Evolutionary conservation across 129 eudicot species (phyloP), one percentile per base, ranked within the genome.

Genomic region (Solidago caesia): DNA sequence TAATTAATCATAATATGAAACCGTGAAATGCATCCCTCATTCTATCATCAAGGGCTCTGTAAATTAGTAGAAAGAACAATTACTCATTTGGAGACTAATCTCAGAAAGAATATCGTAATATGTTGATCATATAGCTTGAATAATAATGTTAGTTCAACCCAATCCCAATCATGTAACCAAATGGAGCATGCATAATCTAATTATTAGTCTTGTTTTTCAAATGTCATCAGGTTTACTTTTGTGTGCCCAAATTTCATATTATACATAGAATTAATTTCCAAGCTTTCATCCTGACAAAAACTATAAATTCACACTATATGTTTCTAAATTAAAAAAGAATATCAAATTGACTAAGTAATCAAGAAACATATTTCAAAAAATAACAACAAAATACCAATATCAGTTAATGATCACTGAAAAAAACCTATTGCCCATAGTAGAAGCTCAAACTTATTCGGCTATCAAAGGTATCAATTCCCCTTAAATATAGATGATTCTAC

Each of bases 11-110:
- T n/a, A n/a, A n/a, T n/a, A 94, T 85, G 81, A 73, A 90, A 73
- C 84, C 77, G 80, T 94, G 97, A 41, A 94, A 82, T 16, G 96
- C 87, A 84, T 94, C 98, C 83, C 88, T 86, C 87, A 89, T 82
- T 77, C 80, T 82, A 58, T 86, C 91, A 80, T 85, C 97, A 55
- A 94, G 84, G 66, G 85, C 91, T 75, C 97, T 91, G 97, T 48
- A 68, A 77, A 75, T 64, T 39, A 45, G 14, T 48, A 51, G 33
- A 57, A 47, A 65, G 7, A 71, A 6, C 44, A 58, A 51, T 61
- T 42, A 64, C 58, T 64, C 61, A 77, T 48, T 57, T 77, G 11
- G 26, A 7, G n/a, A n/a, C 53, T 21, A 57, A 4, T 56, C 42
- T 56, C 16, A 52, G 56, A 7, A 11, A 16, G 4, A 53, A 13